Evolutionary conservation across 768 basidiomycete genomes (phyloP), one percentile per base, ranked within the genome.

Genomic region (Boletus tomentosulus): DNA sequence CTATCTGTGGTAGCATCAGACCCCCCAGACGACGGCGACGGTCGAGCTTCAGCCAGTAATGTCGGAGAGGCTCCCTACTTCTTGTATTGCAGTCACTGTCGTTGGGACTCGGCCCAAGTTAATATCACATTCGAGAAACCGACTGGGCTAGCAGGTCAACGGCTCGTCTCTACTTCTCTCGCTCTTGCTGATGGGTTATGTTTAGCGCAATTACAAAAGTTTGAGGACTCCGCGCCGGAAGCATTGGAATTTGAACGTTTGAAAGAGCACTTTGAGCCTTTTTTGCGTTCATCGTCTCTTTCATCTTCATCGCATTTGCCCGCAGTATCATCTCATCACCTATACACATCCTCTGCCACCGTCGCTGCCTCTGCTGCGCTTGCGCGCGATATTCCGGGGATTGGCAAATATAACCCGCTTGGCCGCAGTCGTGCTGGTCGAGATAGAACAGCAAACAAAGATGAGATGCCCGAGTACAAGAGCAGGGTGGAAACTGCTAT

Each of bases 191-290:
- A 56, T 48, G 46, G 9, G 27, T 30, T 34, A 19, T 43, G 15
- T 44, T n/a, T 42, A 98, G 95, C 87, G 19, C 96, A 98, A 68
- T 74, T 98, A 27, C 94, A 97, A 67, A 92, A 88, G 71, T 82
- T 80, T 54, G 89, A 96, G 76, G 91, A 95, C 62, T 86, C 86
- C 24, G 86, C 87, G 0, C 84, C 88, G 10, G 92, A 91, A 53
- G 81, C 83, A 11, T 73, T 93, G 57, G 95, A 97, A 71, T 94
- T 97, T 65, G 97, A 99, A 61, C 83, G 87, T 56, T 71, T 99
- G 62, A 96, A 96, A 73, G 93, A 97, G 63, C 95, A 98, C 71
- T 94, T 98, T 75, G 97, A 98, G 68, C 89, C 92, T 51, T 89
- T 92, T 76, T 74, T 99, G 71, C 86, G 92, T 73, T 82, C 87